Percentiles rank a stretch among this genome's conserved stretches.
These are phyloP conservation scores for Nephromyces sp. DNA, from an alignment of 169 alveolate genomes.

Conservation along the genomic window DNA sequence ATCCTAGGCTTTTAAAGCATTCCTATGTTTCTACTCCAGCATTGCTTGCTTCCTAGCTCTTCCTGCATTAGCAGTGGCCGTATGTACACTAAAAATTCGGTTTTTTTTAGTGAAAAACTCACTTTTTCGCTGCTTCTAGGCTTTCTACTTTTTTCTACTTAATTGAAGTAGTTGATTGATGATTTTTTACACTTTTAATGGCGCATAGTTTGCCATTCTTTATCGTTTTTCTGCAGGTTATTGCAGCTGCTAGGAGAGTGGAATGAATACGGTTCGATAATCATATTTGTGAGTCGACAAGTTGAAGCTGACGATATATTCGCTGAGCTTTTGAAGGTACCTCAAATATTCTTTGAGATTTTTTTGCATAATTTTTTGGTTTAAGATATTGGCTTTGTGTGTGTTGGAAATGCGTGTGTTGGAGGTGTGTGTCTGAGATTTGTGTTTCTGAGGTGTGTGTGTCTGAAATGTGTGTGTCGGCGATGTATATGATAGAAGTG, in stretches of 20 bases:
- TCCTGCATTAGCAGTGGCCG: not conserved
- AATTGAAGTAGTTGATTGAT: not conserved
- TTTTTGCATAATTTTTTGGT: not conserved
- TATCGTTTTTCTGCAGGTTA: conserved; percentile 58
- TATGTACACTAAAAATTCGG: not conserved
- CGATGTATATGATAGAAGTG: too few relatives aligned
- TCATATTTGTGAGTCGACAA: conserved; percentile 91
- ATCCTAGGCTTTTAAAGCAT: too few relatives aligned
- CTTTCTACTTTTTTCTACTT: not conserved
- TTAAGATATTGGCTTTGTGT: not conserved
- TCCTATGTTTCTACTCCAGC: too few relatives aligned
- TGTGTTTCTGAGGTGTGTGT: not conserved
- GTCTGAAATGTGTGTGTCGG: not conserved
- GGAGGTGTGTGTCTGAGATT: not conserved
- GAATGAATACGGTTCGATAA: conserved; percentile 84
- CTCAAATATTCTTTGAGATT: not conserved
- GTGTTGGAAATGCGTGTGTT: not conserved
- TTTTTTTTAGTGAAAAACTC: not conserved
- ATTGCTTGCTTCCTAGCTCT: not conserved
- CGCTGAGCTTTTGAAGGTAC: conserved; percentile 56
- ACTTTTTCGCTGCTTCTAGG: not conserved
- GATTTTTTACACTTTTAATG: too few relatives aligned
- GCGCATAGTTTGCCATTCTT: not conserved
- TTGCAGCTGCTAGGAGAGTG: conserved; percentile 91
- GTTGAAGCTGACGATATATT: conserved; percentile 91